Percentiles rank a stretch among this genome's conserved stretches.
These are phyloP conservation scores for Asterella californica DNA, from an alignment of 225 moss, liverwort and hornwort species.

Conservation along the genomic window DNA sequence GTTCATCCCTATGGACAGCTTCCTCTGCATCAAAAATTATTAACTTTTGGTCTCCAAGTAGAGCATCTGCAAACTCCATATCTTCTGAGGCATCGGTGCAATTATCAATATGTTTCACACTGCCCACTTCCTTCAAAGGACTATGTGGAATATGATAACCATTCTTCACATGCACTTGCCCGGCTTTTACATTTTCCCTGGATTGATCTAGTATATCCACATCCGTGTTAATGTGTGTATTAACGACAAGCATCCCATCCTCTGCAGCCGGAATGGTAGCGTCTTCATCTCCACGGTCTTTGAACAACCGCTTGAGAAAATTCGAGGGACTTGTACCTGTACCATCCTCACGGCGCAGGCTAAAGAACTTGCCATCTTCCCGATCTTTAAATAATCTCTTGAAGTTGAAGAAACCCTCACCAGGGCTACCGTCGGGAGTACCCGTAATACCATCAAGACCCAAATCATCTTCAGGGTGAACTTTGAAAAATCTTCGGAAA, in stretches of 20 bases:
- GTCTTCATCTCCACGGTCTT: conserved; percentile 84
- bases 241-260: conserved; percentile 48
- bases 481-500: conserved; percentile 84
- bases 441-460: conserved; percentile 65
- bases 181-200: conserved; percentile 24
- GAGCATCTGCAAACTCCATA: conserved; percentile 20
- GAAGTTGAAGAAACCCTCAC: conserved; percentile 89
- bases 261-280: conserved; percentile 51
- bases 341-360: conserved; percentile 74
- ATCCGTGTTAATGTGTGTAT: conserved; percentile 55
- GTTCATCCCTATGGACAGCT: conserved; percentile 25
- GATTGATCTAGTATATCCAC: conserved; percentile 30
- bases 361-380: conserved; percentile 70
- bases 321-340: conserved; percentile 70
- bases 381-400: conserved; percentile 73
- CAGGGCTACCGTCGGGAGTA: conserved; percentile 71
- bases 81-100: conserved; percentile 2
- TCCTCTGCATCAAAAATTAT: conserved; percentile 27
- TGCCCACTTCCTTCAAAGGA: conserved; percentile 15
- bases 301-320: conserved; percentile 81
- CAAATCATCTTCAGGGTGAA: conserved; percentile 85
- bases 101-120: conserved; percentile 15
- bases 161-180: conserved; percentile 23
- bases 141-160: conserved; percentile 24
- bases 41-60: conserved; percentile 16